Evolutionary conservation across 305 asterid species (phyloP).

Genomic region (Solanum chacoense): DNA sequence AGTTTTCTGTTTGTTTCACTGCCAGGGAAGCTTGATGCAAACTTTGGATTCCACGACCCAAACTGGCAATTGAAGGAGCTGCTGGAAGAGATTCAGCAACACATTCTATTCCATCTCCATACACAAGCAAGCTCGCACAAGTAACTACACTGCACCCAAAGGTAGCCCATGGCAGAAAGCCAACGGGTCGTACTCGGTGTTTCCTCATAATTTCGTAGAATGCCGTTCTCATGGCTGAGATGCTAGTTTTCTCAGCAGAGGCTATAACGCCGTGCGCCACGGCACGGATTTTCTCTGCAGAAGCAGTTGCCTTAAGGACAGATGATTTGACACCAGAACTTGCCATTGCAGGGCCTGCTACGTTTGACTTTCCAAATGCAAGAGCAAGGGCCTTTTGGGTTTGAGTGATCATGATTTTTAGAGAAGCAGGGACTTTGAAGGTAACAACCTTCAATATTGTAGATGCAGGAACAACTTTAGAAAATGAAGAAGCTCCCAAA

Average conservation of each 20-base stretch:
- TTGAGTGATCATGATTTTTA: slow-evolving; percentile 49
- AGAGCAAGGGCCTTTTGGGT: slow-evolving; percentile 50
- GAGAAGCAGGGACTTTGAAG: slow-evolving; percentile 54
- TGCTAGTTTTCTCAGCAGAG: slow-evolving; percentile 75
- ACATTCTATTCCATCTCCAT: slow-evolving; percentile 91
- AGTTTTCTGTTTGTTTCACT: slow-evolving; percentile 46
- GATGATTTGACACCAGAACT: slow-evolving; percentile 44
- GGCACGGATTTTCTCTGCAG: slow-evolving; percentile 71
- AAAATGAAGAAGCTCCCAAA: slow-evolving; percentile 66
- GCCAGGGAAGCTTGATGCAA: slow-evolving; percentile 57
- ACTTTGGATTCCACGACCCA: slow-evolving; percentile 84
- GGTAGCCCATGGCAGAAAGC: slow-evolving; percentile 69
- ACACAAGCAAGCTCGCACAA: slow-evolving; percentile 55
- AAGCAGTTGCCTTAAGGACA: slow-evolving; percentile 43
- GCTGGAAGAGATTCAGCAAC: slow-evolving; percentile 74
- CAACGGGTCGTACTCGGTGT: slow-evolving; percentile 40
- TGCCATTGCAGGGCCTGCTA: slow-evolving; percentile 40
- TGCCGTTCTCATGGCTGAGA: slow-evolving; percentile 80
- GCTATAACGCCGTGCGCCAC: slow-evolving; percentile 73
- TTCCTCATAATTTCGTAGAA: slow-evolving; percentile 88
- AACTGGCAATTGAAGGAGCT: slow-evolving; percentile 79
- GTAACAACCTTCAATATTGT: slow-evolving; percentile 56
- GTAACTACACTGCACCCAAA: slow-evolving; percentile 79
- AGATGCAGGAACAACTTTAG: slow-evolving; percentile 74
- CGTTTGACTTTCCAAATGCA: slow-evolving; percentile 50